Evolutionary conservation across 106 monocot species (phyloP), one percentile per base, ranked within the genome.

Genomic region (Dioscorea alata): DNA sequence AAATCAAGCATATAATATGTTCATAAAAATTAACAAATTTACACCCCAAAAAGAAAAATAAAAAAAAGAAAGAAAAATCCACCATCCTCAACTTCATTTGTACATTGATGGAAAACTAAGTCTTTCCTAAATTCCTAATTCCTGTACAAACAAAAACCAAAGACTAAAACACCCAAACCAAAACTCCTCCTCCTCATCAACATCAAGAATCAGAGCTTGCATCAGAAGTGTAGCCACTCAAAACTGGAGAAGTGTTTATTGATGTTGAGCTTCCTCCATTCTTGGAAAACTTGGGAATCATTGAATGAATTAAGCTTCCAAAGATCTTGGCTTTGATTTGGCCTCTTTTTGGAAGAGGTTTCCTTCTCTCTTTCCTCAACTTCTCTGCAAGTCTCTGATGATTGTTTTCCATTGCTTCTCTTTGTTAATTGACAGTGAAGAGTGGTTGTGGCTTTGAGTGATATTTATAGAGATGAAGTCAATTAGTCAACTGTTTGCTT

Each of bases 321-420:
- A 66, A 23, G 8, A 66, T 66, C 66, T 50, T 51, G 13, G 49
- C 66, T 66, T 66, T 66, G 23, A 66, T 66, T 50, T 66, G 66
- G 21, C 66, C 66, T 66, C 66, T 49, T 22, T 50, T 66, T 2
- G 66, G 66, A 21, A 66, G 50, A 17, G 66, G 66, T 28, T 28
- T 28, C 22, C 66, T 50, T 14, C 49, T 42, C 42, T 42, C 42
- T 8, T 8, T 42, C 42, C 6, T 42, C 42, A 42, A 5, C 64
- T 35, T 35, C n/a, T 31, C 42, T 65, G 28, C 7, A 10, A 65
- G 4, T 23, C 12, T 20, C 6, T 20, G 12, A n/a, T 58, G 58
- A 2, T 59, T 18, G 54, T 5, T 18, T 21, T 22, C 23, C 59
- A 59, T 59, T 59, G 59, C 4, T 59, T 1, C 23, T 23, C 4